Evolutionary conservation across 169 alveolate species (phyloP).

Genomic region (Plasmodium reichenowi): DNA sequence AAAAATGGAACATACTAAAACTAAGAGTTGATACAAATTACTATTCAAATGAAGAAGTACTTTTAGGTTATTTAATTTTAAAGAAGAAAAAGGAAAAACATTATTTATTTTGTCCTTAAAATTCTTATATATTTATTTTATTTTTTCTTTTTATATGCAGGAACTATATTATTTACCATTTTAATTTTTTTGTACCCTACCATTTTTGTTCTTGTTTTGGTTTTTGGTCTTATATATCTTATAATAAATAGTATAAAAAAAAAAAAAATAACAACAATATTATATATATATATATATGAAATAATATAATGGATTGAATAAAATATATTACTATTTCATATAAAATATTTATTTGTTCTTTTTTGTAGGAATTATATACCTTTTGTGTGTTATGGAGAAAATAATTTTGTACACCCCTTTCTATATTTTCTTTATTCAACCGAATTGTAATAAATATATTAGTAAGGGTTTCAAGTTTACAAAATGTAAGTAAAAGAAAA

Average conservation of each 20-base stretch:
- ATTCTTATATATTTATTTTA: background rate
- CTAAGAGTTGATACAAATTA: conserved; percentile 67
- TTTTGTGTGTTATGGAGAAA: conserved; percentile 17
- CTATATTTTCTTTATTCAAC: conserved; percentile 30
- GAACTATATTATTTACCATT: conserved; percentile 51
- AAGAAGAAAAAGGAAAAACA: background rate
- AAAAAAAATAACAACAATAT: background rate
- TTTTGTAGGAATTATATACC: conserved; percentile 31
- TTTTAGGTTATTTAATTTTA: conserved; percentile 23
- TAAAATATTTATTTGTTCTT: background rate
- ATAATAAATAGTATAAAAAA: conserved; percentile 22
- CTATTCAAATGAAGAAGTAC: conserved; percentile 60
- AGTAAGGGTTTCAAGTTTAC: conserved; percentile 49
- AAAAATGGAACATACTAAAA: conserved; percentile 67
- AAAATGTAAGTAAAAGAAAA: conserved; percentile 18
- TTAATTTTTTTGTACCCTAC: conserved; percentile 58
- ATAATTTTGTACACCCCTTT: conserved; percentile 38
- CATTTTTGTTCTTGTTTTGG: conserved; percentile 27
- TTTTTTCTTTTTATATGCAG: conserved; percentile 10
- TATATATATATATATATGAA: background rate
- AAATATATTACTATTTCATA: background rate
- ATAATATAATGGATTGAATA: background rate
- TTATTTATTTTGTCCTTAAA: background rate
- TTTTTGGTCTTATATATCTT: conserved; percentile 41
- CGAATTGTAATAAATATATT: conserved; percentile 29